phyloP scores from a whole-genome alignment of 495 filamentous ascomycete species.

The Neurospora tetraspora region DNA sequence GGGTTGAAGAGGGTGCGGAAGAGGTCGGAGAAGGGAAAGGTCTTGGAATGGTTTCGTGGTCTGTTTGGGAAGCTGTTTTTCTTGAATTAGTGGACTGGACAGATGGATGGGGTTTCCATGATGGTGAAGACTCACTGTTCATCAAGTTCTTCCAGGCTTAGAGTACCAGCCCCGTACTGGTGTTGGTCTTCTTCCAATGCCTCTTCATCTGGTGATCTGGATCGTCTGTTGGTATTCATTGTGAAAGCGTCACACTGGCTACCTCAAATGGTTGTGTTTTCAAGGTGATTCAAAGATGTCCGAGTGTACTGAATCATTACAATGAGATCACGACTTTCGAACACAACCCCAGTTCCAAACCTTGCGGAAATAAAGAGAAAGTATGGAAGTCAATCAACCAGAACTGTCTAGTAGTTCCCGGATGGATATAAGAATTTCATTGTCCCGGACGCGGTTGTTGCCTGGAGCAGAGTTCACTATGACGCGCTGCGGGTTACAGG shows the following conservation, averaged over 20 bases:
- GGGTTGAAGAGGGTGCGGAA: slow-evolving; percentile 76
- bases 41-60: slow-evolving; percentile 67
- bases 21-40: slow-evolving; percentile 75
- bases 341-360: too few species aligned
- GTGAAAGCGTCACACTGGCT: not conserved
- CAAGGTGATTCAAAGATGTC: not conserved
- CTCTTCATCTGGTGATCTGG: slow-evolving; percentile 37
- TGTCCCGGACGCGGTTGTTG: not conserved
- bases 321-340: too few species aligned
- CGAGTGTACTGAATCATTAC: not conserved
- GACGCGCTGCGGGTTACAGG: not conserved
- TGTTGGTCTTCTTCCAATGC: slow-evolving; percentile 40
- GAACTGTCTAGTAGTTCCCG: not conserved
- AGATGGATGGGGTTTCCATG: not conserved
- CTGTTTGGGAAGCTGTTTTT: slow-evolving; percentile 65
- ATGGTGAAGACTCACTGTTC: slow-evolving; percentile 41
- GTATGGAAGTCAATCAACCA: not conserved
- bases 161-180: slow-evolving; percentile 34
- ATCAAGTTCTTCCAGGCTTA: slow-evolving; percentile 48
- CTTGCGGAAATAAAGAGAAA: not conserved
- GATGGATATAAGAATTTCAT: not conserved
- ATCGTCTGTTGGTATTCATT: slow-evolving; percentile 17
- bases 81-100: not conserved
- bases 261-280: not conserved
- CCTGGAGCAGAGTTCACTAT: not conserved